Conservation (phyloP, 441 rosid genomes). For the Euphorbia schlechtendalii region DNA sequence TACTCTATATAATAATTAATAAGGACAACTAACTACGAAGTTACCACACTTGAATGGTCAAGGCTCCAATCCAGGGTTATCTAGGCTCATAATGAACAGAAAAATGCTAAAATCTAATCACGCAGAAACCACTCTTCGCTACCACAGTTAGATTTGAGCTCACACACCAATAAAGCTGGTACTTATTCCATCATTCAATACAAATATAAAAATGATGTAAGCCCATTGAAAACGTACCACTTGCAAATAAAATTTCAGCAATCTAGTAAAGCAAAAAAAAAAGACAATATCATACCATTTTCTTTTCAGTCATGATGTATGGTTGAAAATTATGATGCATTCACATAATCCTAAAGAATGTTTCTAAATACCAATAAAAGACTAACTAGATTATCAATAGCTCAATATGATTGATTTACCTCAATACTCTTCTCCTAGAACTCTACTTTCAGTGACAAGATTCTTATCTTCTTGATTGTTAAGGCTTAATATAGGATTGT, state of each 20-base stretch:
- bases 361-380: neutral
- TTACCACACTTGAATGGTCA: neutral
- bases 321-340: neutral
- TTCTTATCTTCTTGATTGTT: too few species aligned
- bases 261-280: conserved; percentile 1
- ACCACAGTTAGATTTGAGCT: neutral
- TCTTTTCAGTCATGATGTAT: neutral
- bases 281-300: neutral
- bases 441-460: too few species aligned
- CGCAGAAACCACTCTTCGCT: neutral
- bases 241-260: conserved; percentile 4
- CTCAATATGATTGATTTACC: neutral
- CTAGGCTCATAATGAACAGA: neutral
- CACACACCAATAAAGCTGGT: neutral
- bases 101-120: conserved; percentile 1
- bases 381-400: neutral
- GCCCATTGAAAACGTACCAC: neutral
- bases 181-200: neutral
- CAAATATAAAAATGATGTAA: neutral
- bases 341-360: neutral
- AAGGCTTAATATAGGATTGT: neutral
- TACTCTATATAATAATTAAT: neutral
- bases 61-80: neutral
- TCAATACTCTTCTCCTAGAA: neutral
- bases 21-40: neutral